phyloP scores from a whole-genome alignment of 345 rosid species.

The Lepidium sativum region DNA sequence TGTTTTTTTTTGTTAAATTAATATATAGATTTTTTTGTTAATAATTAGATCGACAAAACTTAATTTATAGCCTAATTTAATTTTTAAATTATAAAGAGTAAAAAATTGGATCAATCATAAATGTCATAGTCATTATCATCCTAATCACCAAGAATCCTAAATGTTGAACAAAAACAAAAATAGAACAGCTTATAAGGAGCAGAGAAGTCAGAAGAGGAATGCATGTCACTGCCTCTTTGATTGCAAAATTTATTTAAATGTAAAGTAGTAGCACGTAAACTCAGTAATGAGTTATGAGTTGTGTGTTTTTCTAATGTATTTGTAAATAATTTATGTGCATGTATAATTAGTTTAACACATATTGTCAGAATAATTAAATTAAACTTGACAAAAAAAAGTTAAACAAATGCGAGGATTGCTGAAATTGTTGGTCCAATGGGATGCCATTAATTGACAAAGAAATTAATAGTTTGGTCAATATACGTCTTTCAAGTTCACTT shows the following conservation, averaged over 20 bases:
- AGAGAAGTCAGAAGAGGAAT: constrained; percentile 14
- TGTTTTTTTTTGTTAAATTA: no score
- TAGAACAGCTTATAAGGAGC: no score
- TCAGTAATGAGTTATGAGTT: constrained; percentile 15
- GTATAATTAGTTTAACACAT: background rate
- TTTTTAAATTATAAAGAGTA: background rate
- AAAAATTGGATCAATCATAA: no score
- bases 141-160: no score
- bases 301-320: background rate
- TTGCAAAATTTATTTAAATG: background rate
- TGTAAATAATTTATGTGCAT: background rate
- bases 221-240: constrained; percentile 27
- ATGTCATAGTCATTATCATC: background rate
- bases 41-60: no score
- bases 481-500: constrained; percentile 1
- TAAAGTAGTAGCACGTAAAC: background rate
- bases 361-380: background rate
- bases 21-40: no score
- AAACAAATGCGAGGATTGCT: constrained; percentile 12
- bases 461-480: constrained; percentile 10
- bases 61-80: background rate
- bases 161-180: no score
- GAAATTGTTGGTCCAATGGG: constrained; percentile 23
- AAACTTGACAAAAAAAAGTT: no score
- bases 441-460: constrained; percentile 6